Base-by-base conservation (phyloP, 768 basidiomycete species). In the Gloeopeniophorella convolvens region DNA sequence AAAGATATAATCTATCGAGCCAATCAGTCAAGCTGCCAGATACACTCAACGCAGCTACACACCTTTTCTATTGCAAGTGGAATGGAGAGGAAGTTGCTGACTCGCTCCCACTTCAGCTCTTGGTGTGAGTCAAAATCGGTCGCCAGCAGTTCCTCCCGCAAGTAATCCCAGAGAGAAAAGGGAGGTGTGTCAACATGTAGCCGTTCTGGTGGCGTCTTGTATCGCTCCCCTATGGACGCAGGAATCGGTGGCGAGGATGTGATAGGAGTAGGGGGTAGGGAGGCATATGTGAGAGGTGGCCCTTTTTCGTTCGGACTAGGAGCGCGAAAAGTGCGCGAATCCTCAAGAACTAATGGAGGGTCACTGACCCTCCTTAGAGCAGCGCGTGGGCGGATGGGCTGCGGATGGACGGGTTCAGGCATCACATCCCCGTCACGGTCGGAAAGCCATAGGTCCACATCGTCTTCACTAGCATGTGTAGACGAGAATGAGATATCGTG, bases 61-160 rank as follows among this genome's bases (percentile, higher is more conserved):
- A 89, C 94, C 78, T 95, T 94, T 68, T 99, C 96, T 57, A 94
- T 81, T 4, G 94, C 93, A 9, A 90, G 60, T 2, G 96, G 96
- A 41, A 98, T 92, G 45, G 78, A 84, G 50, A 99, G 68, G 63
- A 98, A 99, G 67, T 98, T 98, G 63, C 89, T 85, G 48, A 99
- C 93, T 12, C 96, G 75, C 62, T 98, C 95, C 87, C 92, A 91
- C 66, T 93, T 93, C 58, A 90, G 72, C 62, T 93, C 92, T 60
- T 95, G 90, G 56, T 92, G 89, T 0, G 87, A 90, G 65, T 95
- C 91, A 63, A 91, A 89, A 67, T 95, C 90, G n/a, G 89, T 92
- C 1, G 87, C 89, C 7, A 93, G 69, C 5, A 94, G 73, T 60
- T 95, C 92, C 62, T 93, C 89, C 12, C 83, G 72, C 18, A 95